A percentile compares a stretch with the other conserved stretches of the same genome.
Evolutionary conservation across 768 basidiomycete genomes (phyloP).

Genomic region (Termitomyces sp.): DNA sequence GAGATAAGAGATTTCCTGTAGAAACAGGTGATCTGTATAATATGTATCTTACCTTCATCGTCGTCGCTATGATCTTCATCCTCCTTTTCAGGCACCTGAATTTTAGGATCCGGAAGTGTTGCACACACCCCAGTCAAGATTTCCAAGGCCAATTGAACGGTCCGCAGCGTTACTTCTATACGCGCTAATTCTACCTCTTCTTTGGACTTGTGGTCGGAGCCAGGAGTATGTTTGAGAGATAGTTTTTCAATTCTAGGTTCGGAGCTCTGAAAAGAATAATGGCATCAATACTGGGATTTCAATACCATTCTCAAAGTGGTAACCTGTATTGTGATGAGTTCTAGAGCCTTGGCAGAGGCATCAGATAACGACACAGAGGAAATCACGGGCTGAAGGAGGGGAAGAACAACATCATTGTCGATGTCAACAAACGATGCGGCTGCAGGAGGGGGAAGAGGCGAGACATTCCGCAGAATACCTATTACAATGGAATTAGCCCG

Average conservation of each 20-base stretch:
- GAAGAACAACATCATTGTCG: slow-evolving; percentile 67
- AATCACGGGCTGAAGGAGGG: slow-evolving; percentile 63
- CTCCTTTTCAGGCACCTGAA: slow-evolving; percentile 30
- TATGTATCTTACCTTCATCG: slow-evolving; percentile 13
- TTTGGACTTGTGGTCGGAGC: slow-evolving; percentile 70
- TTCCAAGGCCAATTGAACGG: slow-evolving; percentile 80
- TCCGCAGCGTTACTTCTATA: slow-evolving; percentile 66
- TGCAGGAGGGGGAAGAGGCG: slow-evolving; percentile 68
- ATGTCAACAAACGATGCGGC: slow-evolving; percentile 57
- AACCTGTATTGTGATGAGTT: slow-evolving; percentile 49
- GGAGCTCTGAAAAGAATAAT: slow-evolving; percentile 27
- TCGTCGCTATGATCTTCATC: slow-evolving; percentile 26
- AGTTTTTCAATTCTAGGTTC: slow-evolving; percentile 51
- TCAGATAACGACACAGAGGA: slow-evolving; percentile 52
- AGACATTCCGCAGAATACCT: slow-evolving; percentile 77
- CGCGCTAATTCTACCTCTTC: slow-evolving; percentile 67
- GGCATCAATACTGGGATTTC: not conserved
- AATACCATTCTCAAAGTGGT: slow-evolving; percentile 6
- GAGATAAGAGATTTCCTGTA: not conserved
- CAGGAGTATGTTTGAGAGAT: slow-evolving; percentile 59
- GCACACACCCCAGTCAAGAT: slow-evolving; percentile 87
- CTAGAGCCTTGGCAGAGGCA: slow-evolving; percentile 40
- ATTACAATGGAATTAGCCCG: not conserved
- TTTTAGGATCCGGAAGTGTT: slow-evolving; percentile 73
- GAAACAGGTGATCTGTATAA: not conserved